Evolutionary conservation across 306 rosid genomes (phyloP).

Genomic region (Gastrolobium villosum): DNA sequence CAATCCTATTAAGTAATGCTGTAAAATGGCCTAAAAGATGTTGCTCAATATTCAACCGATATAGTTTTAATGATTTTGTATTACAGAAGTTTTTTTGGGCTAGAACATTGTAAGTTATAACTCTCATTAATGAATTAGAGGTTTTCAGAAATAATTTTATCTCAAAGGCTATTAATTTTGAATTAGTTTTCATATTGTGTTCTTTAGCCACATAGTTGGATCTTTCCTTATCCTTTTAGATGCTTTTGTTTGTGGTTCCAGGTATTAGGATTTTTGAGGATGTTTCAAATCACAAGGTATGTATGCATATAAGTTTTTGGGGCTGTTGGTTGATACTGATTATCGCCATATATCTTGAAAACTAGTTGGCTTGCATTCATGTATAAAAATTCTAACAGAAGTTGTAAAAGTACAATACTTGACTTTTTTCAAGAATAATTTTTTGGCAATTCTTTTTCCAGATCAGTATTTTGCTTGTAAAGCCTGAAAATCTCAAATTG

Average conservation of each 20-base stretch:
- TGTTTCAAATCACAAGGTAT: constrained; percentile 73
- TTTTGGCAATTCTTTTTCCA: not conserved
- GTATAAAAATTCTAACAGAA: constrained; percentile 10
- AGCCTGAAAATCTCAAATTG: not conserved
- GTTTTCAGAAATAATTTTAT: not conserved
- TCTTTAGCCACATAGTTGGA: not conserved
- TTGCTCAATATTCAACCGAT: not conserved
- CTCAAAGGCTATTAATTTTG: not conserved
- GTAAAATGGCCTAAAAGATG: not conserved
- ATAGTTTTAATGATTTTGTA: not conserved
- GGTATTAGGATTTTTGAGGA: constrained; percentile 96
- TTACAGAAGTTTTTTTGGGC: not conserved
- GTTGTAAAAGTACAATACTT: not conserved
- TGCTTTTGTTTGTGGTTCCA: constrained; percentile 57
- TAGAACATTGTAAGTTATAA: not conserved
- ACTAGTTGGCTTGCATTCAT: constrained; percentile 22
- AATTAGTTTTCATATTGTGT: not conserved
- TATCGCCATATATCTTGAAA: constrained; percentile 26
- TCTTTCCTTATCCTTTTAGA: constrained; percentile 25
- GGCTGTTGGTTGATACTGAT: not conserved
- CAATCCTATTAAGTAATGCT: not conserved
- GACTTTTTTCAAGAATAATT: not conserved
- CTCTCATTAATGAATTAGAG: not conserved
- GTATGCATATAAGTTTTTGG: not conserved
- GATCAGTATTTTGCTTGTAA: constrained; percentile 10